phyloP scores from a whole-genome alignment of 768 basidiomycete species.

The Russula earlei region DNA sequence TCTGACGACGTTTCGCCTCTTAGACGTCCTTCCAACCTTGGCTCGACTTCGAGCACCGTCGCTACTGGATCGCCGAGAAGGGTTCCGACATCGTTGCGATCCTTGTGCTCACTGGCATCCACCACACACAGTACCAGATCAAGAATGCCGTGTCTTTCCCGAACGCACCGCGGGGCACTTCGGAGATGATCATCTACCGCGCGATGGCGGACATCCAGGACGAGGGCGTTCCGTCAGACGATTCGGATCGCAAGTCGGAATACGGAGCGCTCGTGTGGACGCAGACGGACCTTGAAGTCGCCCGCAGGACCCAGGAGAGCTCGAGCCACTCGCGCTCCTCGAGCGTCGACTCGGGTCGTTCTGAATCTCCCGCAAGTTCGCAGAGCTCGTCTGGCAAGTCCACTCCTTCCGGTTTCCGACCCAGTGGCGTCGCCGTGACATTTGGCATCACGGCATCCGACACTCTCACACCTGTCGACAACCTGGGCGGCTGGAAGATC shows the following conservation, averaged over 20 bases:
- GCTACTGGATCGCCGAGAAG: slow-evolving; percentile 46
- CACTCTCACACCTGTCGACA: slow-evolving; percentile 32
- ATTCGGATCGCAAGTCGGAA: not conserved
- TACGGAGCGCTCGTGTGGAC: slow-evolving; percentile 1
- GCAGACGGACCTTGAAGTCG: not conserved
- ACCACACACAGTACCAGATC: slow-evolving; percentile 38
- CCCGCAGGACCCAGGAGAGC: not conserved
- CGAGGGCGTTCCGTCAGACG: slow-evolving; percentile 20
- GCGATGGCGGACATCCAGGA: slow-evolving; percentile 36
- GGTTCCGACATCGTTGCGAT: slow-evolving; percentile 35
- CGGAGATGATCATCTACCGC: slow-evolving; percentile 41
- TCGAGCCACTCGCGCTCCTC: slow-evolving; percentile 1
- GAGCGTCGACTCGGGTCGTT: slow-evolving; percentile 3
- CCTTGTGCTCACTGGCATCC: slow-evolving; percentile 42
- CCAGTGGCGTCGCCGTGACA: slow-evolving; percentile 30
- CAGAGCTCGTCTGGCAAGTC: slow-evolving; percentile 2
- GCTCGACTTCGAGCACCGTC: slow-evolving; percentile 44
- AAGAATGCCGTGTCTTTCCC: slow-evolving; percentile 50
- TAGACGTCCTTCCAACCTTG: slow-evolving; percentile 43
- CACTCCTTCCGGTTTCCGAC: slow-evolving; percentile 14
- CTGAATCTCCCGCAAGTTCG: not conserved
- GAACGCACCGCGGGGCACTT: slow-evolving; percentile 42
- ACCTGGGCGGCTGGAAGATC: slow-evolving; percentile 40
- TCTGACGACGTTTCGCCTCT: too few relatives aligned
- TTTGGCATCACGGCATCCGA: slow-evolving; percentile 42